Conservation (phyloP, 768 basidiomycete genomes). For the Cystobasidium onofrii region DNA sequence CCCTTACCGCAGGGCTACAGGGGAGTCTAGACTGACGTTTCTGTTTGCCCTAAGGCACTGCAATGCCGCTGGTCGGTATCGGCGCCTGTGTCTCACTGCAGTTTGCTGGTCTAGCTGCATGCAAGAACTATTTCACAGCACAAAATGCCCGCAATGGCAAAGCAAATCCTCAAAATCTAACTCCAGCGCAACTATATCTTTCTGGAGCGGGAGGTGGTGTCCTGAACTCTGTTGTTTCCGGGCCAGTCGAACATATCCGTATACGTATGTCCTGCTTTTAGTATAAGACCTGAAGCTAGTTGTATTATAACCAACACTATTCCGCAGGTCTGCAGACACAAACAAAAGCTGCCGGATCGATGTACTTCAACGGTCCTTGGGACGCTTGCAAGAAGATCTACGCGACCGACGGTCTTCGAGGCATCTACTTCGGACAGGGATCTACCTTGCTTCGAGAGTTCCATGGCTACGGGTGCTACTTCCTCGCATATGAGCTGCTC, state of each 20-base stretch:
- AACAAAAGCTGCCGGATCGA: conserved; percentile 52
- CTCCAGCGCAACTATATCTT: conserved; percentile 58
- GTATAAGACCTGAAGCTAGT: background rate
- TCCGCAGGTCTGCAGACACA: conserved; percentile 69
- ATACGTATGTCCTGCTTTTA: conserved; percentile 50
- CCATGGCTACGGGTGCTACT: conserved; percentile 75
- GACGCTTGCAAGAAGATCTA: conserved; percentile 83
- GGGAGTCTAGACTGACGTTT: background rate
- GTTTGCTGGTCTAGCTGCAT: conserved; percentile 36
- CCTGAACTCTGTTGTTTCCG: conserved; percentile 84
- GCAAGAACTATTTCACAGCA: conserved; percentile 35
- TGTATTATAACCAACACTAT: background rate
- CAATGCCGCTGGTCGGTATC: conserved; percentile 38
- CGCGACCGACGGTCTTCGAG: conserved; percentile 63
- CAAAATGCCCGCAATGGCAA: background rate
- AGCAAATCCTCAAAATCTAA: conserved; percentile 54
- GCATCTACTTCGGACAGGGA: conserved; percentile 85
- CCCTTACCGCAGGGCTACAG: background rate
- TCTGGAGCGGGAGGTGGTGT: conserved; percentile 80
- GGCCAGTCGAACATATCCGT: conserved; percentile 94
- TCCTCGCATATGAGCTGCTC: conserved; percentile 83
- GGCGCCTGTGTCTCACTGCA: conserved; percentile 39
- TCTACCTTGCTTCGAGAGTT: conserved; percentile 79
- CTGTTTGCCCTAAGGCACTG: conserved; percentile 22
- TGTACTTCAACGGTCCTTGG: conserved; percentile 75